Evolutionary conservation across 345 rosid species (phyloP), one percentile per base, ranked within the genome.

Genomic region (Conringia planisiliqua): DNA sequence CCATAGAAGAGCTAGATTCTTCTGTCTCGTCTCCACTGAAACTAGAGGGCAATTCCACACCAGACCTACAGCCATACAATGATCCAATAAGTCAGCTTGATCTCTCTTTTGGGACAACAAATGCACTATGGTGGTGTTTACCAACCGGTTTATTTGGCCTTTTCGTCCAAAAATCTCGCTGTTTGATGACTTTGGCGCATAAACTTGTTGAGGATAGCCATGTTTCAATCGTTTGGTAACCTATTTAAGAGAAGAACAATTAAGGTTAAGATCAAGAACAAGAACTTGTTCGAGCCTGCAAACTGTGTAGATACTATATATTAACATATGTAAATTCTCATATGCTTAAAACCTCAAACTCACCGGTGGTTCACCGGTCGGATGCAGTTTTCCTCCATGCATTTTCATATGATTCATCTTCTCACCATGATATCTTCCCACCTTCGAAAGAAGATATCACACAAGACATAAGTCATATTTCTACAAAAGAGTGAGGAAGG

Each of bases 1-100:
- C 92, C 75, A 74, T 32, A 11, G 92, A 85, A 57, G 85, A 85
- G 83, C 86, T 84, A 6, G 85, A 81, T 63, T 84, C 94, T 47
- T 83, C 90, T 42, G 86, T 83, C 73, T 90, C 88, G 69, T 88
- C 96, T 66, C 87, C 92, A 29, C 89, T 90, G 83, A 83, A 83
- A 83, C 89, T 85, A 46, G 85, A 85, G 2, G 81, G 82, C 68
- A 79, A 80, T 75, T 84, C 90, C 57, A 61, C 54, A 62, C 74
- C 77, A 72, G 86, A 81, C 74, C 94, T 87, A 69, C 29, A 62
- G 48, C 74, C 17, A 71, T 40, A 56, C 3, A 20, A 24, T 66
- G 58, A 43, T 66, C 24, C 68, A 17, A 42, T 61, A 52, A 73
- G 65, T 40, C 20, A 27, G 3, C 20, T 29, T 40, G 24, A 68